Evolutionary conservation across 164 flowering plant genomes (phyloP).

Genomic region (Santalum album): DNA sequence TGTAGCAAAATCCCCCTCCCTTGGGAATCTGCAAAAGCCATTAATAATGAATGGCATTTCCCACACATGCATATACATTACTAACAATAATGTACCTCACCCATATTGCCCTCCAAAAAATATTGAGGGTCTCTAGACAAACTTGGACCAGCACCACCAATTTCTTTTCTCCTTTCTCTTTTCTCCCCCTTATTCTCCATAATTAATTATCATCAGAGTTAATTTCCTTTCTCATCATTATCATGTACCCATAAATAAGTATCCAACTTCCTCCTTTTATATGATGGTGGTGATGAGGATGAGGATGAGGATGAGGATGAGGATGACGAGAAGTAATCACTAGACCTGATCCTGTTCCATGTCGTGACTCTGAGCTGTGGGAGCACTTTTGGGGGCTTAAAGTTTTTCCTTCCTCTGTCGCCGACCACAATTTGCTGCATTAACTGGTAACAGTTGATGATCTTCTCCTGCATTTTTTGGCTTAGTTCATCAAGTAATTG

Average conservation of each 20-base stretch:
- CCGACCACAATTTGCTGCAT: slow-evolving; percentile 38
- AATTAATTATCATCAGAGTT: slow-evolving; percentile 10
- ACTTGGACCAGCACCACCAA: slow-evolving; percentile 23
- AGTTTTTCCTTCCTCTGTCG: slow-evolving; percentile 14
- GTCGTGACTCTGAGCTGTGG: slow-evolving; percentile 55
- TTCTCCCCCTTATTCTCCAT: neutral
- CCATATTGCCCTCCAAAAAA: slow-evolving; percentile 29
- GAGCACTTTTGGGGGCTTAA: slow-evolving; percentile 34
- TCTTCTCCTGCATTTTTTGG: slow-evolving; percentile 84
- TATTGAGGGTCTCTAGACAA: slow-evolving; percentile 28
- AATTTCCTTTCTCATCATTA: slow-evolving; percentile 30
- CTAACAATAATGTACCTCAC: slow-evolving; percentile 23
- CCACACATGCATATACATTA: slow-evolving; percentile 17
- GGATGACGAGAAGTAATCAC: slow-evolving; percentile 31
- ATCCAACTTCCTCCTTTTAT: slow-evolving; percentile 68
- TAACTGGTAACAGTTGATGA: slow-evolving; percentile 46
- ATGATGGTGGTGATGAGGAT: slow-evolving; percentile 19
- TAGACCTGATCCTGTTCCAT: slow-evolving; percentile 23
- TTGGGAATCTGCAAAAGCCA: slow-evolving; percentile 84
- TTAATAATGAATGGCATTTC: slow-evolving; percentile 25
- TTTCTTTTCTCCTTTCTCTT: slow-evolving; percentile 2
- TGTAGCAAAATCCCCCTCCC: slow-evolving; percentile 41
- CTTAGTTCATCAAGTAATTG: too few relatives aligned
- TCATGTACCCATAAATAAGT: slow-evolving; percentile 44
- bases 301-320: slow-evolving; percentile 42